Conservation (phyloP, 1,284 basidiomycete genomes). For the Ceratobasidium sp. region DNA sequence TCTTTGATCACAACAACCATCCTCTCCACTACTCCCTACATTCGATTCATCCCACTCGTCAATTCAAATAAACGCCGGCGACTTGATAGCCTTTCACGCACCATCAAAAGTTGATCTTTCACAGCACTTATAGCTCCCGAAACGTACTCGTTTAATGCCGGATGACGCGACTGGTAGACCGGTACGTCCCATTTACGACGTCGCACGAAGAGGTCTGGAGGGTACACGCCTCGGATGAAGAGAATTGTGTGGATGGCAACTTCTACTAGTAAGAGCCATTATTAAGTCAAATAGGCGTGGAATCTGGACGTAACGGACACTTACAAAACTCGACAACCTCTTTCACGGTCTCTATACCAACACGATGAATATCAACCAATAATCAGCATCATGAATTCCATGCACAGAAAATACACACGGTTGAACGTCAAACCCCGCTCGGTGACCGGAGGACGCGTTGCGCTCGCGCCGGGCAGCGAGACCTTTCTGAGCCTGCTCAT, state of each 20-base stretch:
- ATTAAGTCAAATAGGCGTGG: too few species aligned
- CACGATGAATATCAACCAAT: background rate
- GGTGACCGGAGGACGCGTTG: background rate
- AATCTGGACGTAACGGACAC: background rate
- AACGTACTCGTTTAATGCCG: conserved; percentile 89
- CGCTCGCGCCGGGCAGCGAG: conserved; percentile 11
- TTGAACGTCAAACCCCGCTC: conserved; percentile 37
- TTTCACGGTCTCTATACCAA: conserved; percentile 24
- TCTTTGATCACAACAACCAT: conserved; percentile 85
- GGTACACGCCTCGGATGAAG: conserved; percentile 91
- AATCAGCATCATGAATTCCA: background rate
- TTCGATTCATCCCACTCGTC: too few species aligned
- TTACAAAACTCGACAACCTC: conserved; percentile 41
- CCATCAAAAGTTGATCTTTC: conserved; percentile 78
- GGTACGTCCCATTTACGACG: conserved; percentile 90
- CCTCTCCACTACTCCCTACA: conserved; percentile 78
- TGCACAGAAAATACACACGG: conserved; percentile 4
- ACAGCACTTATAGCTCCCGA: conserved; percentile 83
- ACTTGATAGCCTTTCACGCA: conserved; percentile 53
- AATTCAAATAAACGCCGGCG: too few species aligned
- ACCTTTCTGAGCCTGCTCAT: conserved; percentile 6
- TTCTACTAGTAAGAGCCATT: conserved; percentile 73
- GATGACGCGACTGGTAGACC: conserved; percentile 92
- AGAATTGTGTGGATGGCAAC: conserved; percentile 93
- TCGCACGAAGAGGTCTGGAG: conserved; percentile 86